A percentile compares a stretch with the other conserved stretches of the same genome.
phyloP scores from a whole-genome alignment of 1,284 basidiomycete species.

The Omphalotus olearius region DNA sequence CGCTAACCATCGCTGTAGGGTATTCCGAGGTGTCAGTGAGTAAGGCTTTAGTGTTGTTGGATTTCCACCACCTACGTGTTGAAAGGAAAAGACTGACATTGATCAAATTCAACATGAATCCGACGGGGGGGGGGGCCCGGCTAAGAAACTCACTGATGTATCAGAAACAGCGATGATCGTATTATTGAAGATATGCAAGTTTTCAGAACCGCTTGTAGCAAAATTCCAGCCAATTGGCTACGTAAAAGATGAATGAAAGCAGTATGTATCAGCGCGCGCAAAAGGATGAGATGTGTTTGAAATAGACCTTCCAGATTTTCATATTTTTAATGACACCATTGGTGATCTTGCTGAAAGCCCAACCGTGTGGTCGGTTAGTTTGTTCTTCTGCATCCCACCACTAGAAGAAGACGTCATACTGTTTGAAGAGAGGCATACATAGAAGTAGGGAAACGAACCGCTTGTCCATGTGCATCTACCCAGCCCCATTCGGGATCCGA shows the following conservation, averaged over 20 bases:
- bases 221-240: conserved; percentile 60
- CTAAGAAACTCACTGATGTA: conserved; percentile 24
- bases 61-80: conserved; percentile 42
- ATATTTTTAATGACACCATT: conserved; percentile 52
- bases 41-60: background rate
- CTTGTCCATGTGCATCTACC: conserved; percentile 58
- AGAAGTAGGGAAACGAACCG: conserved; percentile 27
- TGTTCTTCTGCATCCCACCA: conserved; percentile 60
- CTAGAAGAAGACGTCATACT: conserved; percentile 22
- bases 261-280: background rate
- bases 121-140: no score
- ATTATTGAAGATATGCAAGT: conserved; percentile 52
- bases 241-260: background rate
- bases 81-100: conserved; percentile 51
- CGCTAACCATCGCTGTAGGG: conserved; percentile 32
- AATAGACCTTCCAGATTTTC: conserved; percentile 53
- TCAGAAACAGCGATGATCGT: conserved; percentile 47
- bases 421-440: background rate
- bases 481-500: conserved; percentile 54
- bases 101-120: background rate
- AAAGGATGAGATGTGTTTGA: background rate
- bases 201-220: conserved; percentile 42
- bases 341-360: conserved; percentile 47
- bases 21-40: background rate
- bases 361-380: conserved; percentile 51